Conservation (phyloP, 1,284 basidiomycete genomes). For the Cystobasidiaceae sp. region DNA sequence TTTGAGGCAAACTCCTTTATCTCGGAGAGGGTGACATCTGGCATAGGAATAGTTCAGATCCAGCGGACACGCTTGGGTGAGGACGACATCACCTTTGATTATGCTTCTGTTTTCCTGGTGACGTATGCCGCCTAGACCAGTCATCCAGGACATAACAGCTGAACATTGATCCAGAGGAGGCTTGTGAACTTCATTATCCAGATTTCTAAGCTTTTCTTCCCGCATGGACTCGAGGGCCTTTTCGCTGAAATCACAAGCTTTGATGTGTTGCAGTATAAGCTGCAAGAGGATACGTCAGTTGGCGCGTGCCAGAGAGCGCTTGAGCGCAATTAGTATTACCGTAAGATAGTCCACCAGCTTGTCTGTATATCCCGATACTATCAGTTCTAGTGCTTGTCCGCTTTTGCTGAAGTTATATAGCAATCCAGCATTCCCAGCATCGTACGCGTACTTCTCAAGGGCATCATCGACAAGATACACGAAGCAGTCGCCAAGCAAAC, state of each 20-base stretch:
- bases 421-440: constrained; percentile 84
- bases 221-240: constrained; percentile 74
- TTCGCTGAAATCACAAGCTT: constrained; percentile 61
- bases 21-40: constrained; percentile 67
- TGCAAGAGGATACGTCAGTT: constrained; percentile 40
- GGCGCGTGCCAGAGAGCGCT: too few relatives aligned
- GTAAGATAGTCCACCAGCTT: constrained; percentile 75
- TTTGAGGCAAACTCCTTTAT: constrained; percentile 62
- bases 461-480: constrained; percentile 80
- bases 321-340: constrained; percentile 49
- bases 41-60: background rate
- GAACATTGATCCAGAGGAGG: background rate
- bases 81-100: background rate
- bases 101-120: background rate
- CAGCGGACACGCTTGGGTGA: background rate
- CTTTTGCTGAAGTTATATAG: constrained; percentile 65
- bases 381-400: constrained; percentile 60
- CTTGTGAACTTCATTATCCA: constrained; percentile 58
- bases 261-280: constrained; percentile 68
- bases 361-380: constrained; percentile 77
- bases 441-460: constrained; percentile 83
- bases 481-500: constrained; percentile 52
- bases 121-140: background rate
- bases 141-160: background rate
- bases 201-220: constrained; percentile 65